Evolutionary conservation across 2,329 filamentous ascomycete species (phyloP).

Genomic region (Microsporum audouinii): DNA sequence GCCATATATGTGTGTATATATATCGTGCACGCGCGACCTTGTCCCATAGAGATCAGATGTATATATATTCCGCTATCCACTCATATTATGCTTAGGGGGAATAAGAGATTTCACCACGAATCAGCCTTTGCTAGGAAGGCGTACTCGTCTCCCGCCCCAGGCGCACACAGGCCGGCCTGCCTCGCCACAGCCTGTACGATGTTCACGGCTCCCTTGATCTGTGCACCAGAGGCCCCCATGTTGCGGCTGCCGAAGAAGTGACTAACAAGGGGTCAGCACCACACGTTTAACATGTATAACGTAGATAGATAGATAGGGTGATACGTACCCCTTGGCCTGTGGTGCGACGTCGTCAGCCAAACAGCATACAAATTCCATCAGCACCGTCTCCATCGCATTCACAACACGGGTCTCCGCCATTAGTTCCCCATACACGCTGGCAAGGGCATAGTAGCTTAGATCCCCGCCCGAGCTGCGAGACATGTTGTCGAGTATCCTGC

Average conservation of each 20-base stretch:
- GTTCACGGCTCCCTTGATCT: conserved; percentile 15
- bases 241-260: conserved; percentile 22
- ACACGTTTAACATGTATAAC: neutral
- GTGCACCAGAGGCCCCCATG: conserved; percentile 16
- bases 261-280: conserved; percentile 6
- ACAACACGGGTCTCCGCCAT: conserved; percentile 19
- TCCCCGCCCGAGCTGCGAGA: conserved; percentile 19
- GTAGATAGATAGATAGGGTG: neutral
- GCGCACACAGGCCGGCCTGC: conserved; percentile 11
- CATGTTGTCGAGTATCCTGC: conserved; percentile 19
- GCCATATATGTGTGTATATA: neutral
- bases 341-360: conserved; percentile 19
- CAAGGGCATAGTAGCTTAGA: conserved; percentile 20
- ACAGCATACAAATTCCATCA: conserved; percentile 24
- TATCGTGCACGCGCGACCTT: neutral
- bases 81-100: neutral
- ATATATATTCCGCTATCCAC: neutral
- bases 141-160: conserved; percentile 11
- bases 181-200: conserved; percentile 17
- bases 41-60: neutral
- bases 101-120: conserved; percentile 6
- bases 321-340: conserved; percentile 22
- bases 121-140: conserved; percentile 14
- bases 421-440: conserved; percentile 22
- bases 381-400: conserved; percentile 18